These are phyloP conservation scores for Hyphopichia fennica DNA, from an alignment of 1,139 yeast genomes.

Conservation along the genomic window DNA sequence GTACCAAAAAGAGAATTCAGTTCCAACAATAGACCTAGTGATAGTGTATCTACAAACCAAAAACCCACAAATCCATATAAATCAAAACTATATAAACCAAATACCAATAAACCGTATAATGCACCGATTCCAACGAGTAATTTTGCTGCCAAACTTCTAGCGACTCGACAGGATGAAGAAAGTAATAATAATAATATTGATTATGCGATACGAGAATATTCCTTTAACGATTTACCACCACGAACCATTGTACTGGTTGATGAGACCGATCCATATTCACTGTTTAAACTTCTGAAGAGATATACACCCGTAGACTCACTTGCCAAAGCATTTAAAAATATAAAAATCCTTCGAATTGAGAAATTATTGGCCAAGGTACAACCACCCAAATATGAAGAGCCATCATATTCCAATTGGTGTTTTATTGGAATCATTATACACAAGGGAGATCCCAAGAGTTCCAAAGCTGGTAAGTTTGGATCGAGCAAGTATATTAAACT, in stretches of 20 bases:
- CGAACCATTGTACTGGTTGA: constrained; percentile 8
- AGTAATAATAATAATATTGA: constrained; percentile 12
- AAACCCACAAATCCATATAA: background rate
- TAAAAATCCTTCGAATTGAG: constrained; percentile 55
- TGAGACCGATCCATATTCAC: constrained; percentile 20
- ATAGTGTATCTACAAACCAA: no score
- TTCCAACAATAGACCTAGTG: no score
- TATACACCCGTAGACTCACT: no score
- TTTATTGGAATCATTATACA: constrained; percentile 63
- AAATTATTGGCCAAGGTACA: constrained; percentile 61
- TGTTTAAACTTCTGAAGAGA: constrained; percentile 29
- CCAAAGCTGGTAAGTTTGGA: constrained; percentile 26
- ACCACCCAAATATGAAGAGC: constrained; percentile 71
- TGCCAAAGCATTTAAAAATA: constrained; percentile 37
- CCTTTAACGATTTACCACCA: constrained; percentile 14
- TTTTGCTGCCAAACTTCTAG: constrained; percentile 16
- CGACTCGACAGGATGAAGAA: constrained; percentile 6
- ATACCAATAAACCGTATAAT: background rate
- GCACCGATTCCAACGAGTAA: background rate
- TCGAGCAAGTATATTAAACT: constrained; percentile 55
- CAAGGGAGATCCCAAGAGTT: constrained; percentile 50
- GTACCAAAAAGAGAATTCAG: no score
- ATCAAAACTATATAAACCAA: background rate
- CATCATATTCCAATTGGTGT: constrained; percentile 73
- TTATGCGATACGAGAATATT: constrained; percentile 21